Conservation (phyloP, 1,284 basidiomycete genomes). For the Boletellus deceptivus region DNA sequence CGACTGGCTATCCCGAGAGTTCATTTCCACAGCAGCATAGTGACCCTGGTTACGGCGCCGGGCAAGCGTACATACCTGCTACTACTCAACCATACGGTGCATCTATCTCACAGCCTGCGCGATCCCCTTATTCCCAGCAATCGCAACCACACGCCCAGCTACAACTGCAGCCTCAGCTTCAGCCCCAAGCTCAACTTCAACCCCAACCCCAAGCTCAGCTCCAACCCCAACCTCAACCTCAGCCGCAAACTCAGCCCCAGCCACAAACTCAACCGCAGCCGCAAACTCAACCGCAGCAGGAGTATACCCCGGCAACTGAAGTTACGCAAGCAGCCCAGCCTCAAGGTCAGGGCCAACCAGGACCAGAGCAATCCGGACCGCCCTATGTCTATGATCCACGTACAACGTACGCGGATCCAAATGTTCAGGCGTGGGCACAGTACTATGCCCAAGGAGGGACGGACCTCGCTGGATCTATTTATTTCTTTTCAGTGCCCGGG, state of each 20-base stretch:
- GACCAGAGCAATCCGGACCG: constrained; percentile 42
- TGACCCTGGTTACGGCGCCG: constrained; percentile 39
- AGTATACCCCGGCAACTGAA: constrained; percentile 14
- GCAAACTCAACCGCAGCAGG: constrained; percentile 23
- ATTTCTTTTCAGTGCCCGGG: constrained; percentile 73
- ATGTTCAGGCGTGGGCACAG: constrained; percentile 77
- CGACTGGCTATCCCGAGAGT: constrained; percentile 35
- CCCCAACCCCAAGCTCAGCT: constrained; percentile 18
- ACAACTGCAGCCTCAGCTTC: constrained; percentile 14
- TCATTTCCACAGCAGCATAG: constrained; percentile 29
- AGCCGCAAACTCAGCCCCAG: constrained; percentile 19
- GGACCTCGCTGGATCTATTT: constrained; percentile 67
- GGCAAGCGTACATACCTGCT: constrained; percentile 24
- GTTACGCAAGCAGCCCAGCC: constrained; percentile 9
- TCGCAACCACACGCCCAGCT: constrained; percentile 24
- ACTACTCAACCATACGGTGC: constrained; percentile 33
- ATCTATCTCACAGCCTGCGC: constrained; percentile 29
- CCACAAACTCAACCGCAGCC: constrained; percentile 15
- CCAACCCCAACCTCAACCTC: constrained; percentile 17
- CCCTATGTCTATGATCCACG: constrained; percentile 71
- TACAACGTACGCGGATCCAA: constrained; percentile 63
- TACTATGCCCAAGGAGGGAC: constrained; percentile 75
- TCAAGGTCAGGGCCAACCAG: constrained; percentile 16
- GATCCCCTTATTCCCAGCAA: constrained; percentile 29
- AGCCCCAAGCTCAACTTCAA: constrained; percentile 17